phyloP scores from a whole-genome alignment of 1,284 basidiomycete genomes.

The Ceratobasidium sp. region DNA sequence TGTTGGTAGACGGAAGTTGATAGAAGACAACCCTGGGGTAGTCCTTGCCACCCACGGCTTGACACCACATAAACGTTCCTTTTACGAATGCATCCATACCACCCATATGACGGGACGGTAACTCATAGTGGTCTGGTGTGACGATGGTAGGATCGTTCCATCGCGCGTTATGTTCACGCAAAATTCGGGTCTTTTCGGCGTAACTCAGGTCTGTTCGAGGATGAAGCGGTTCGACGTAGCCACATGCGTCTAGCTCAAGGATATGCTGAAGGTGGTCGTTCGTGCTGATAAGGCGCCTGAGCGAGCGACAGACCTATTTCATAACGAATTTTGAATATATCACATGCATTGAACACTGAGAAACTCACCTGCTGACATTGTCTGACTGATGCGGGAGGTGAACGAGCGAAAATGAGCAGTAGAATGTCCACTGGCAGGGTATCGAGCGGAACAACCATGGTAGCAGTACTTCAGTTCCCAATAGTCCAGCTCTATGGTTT shows the following conservation, averaged over 20 bases:
- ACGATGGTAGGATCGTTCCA: neutral
- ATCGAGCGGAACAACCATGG: neutral
- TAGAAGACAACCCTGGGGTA: neutral
- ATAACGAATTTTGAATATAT: neutral
- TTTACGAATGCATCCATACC: neutral
- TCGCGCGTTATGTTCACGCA: slow-evolving; percentile 1
- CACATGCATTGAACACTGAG: too few species aligned
- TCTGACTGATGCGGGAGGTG: neutral
- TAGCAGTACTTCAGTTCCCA: neutral
- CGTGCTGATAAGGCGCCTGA: too few species aligned
- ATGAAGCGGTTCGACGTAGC: slow-evolving; percentile 1
- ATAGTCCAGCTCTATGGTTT: neutral
- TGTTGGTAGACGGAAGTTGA: slow-evolving; percentile 16
- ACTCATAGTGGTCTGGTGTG: neutral
- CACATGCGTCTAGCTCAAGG: slow-evolving; percentile 18
- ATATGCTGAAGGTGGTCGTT: slow-evolving; percentile 5
- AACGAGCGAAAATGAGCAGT: neutral
- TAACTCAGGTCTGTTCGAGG: slow-evolving; percentile 23
- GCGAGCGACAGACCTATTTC: slow-evolving; percentile 6
- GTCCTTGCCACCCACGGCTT: too few species aligned
- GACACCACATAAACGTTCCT: neutral
- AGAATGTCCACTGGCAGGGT: neutral
- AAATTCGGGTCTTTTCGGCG: slow-evolving; percentile 5
- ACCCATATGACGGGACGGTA: neutral
- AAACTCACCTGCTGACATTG: slow-evolving; percentile 6